A percentile compares a stretch with the other conserved stretches of the same genome.
Evolutionary conservation across 2,329 filamentous ascomycete species (phyloP).

Genomic region (Aspergillus caelatus): DNA sequence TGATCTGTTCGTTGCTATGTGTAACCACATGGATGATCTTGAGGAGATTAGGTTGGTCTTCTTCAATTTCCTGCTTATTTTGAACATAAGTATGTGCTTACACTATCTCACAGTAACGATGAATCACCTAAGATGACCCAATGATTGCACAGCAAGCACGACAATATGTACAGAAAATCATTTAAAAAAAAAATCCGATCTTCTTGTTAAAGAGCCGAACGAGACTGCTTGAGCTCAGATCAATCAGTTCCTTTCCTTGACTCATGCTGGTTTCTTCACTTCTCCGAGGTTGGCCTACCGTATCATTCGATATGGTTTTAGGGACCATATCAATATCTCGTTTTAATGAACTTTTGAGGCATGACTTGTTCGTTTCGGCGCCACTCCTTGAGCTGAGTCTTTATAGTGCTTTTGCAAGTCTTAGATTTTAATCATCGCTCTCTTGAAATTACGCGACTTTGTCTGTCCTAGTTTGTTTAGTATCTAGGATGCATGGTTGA

Average conservation of each 20-base stretch:
- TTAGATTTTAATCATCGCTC: slow-evolving; percentile 2
- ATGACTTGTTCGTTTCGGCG: slow-evolving; percentile 22
- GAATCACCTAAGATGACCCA: slow-evolving; percentile 4
- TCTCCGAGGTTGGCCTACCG: slow-evolving; percentile 52
- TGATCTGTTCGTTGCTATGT: slow-evolving; percentile 97
- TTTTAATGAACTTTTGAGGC: slow-evolving; percentile 31
- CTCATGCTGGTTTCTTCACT: slow-evolving; percentile 34
- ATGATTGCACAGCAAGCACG: neutral
- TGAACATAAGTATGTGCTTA: neutral
- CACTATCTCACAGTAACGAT: neutral
- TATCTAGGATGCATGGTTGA: slow-evolving; percentile 19
- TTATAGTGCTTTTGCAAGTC: slow-evolving; percentile 15
- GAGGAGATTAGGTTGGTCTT: slow-evolving; percentile 74
- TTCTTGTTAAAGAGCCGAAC: slow-evolving; percentile 23
- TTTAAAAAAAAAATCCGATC: neutral
- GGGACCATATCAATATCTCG: slow-evolving; percentile 30
- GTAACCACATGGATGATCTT: slow-evolving; percentile 96
- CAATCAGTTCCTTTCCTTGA: slow-evolving; percentile 25
- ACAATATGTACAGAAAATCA: neutral
- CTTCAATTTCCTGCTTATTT: slow-evolving; percentile 11
- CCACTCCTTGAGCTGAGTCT: slow-evolving; percentile 17
- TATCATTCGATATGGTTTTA: slow-evolving; percentile 42
- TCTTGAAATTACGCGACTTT: slow-evolving; percentile 1
- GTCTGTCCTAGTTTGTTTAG: slow-evolving; percentile 17
- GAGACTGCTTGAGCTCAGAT: slow-evolving; percentile 33